Evolutionary conservation across 2,329 filamentous ascomycete genomes (phyloP).

Genomic region (Fusarium drepaniforme): DNA sequence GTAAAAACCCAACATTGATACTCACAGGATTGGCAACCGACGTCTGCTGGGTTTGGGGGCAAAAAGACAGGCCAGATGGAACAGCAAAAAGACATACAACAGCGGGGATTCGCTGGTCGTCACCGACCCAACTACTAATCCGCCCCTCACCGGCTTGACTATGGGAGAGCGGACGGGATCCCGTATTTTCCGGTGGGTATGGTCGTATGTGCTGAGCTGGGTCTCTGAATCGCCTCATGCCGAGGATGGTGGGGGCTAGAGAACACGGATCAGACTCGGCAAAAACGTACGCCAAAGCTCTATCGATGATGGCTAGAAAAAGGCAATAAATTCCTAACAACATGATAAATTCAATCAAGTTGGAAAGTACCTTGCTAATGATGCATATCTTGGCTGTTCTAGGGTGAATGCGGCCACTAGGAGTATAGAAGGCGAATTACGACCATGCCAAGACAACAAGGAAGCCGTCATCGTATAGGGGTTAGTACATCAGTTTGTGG

Average conservation of each 20-base stretch:
- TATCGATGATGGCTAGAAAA: not conserved
- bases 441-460: not conserved
- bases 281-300: not conserved
- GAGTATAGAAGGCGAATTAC: not conserved
- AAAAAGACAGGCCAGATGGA: not conserved
- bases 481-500: not conserved
- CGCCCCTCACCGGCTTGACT: not conserved
- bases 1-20: not conserved
- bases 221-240: not conserved
- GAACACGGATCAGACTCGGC: not conserved
- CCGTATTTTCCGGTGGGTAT: not conserved
- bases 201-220: not conserved
- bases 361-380: too few relatives aligned
- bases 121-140: too few relatives aligned
- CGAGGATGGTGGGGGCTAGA: not conserved
- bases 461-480: not conserved
- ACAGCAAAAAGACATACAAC: not conserved
- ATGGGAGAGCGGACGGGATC: not conserved
- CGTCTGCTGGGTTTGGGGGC: not conserved
- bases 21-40: not conserved
- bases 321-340: not conserved
- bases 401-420: not conserved
- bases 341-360: not conserved
- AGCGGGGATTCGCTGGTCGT: too few relatives aligned
- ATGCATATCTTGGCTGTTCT: not conserved